Percentiles rank a stretch among this genome's conserved stretches.
These are phyloP conservation scores for Hexamita inflata DNA, from an alignment of 208 protist species.

Conservation along the genomic window DNA sequence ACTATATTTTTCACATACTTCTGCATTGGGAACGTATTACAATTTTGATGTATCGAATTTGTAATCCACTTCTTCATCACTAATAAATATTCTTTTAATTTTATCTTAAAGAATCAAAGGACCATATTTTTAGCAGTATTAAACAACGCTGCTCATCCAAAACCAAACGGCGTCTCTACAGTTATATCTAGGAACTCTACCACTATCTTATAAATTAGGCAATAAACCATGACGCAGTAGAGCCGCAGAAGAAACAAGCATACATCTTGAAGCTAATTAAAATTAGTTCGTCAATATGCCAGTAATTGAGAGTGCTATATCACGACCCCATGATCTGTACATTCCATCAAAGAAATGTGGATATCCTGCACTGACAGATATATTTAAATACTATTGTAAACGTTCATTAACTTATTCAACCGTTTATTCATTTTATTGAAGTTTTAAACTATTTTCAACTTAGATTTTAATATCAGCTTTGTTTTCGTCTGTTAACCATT, in stretches of 20 bases:
- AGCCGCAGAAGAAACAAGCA: constrained; percentile 40
- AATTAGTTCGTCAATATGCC: constrained; percentile 50
- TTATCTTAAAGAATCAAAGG: too few species aligned
- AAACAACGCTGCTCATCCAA: constrained; percentile 39
- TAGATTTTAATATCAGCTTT: neutral
- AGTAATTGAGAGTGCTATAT: constrained; percentile 46
- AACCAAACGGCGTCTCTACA: constrained; percentile 58
- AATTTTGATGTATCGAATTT: too few species aligned
- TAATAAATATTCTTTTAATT: too few species aligned
- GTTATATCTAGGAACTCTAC: constrained; percentile 53
- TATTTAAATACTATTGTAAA: neutral
- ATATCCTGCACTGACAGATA: constrained; percentile 28
- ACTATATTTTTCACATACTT: too few species aligned
- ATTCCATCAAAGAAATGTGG: constrained; percentile 47
- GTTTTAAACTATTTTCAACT: neutral
- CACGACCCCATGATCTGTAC: constrained; percentile 54
- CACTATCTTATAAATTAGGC: constrained; percentile 58
- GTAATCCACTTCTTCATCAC: too few species aligned
- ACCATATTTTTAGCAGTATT: too few species aligned
- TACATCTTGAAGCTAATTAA: constrained; percentile 38
- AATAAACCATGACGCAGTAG: constrained; percentile 54
- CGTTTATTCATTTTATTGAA: neutral
- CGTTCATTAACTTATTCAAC: neutral
- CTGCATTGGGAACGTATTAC: too few species aligned
- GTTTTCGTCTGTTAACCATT: too few species aligned